Evolutionary conservation across 306 rosid species (phyloP).

Genomic region (Gastrolobium bilobum): DNA sequence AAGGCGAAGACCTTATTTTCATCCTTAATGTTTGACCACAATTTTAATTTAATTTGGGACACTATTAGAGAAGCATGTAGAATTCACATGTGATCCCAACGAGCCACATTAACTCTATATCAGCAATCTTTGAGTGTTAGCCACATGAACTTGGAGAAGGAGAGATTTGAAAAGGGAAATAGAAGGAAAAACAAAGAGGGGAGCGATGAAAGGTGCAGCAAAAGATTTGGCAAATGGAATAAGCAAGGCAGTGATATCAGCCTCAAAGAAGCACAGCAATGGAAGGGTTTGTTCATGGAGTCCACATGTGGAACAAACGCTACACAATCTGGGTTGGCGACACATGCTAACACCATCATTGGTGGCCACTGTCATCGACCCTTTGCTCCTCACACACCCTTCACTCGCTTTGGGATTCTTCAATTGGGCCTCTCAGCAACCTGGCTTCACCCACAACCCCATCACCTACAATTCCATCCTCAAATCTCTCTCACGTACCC

Average conservation of each 20-base stretch:
- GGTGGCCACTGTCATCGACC: conserved; percentile 84
- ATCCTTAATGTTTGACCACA: too few relatives aligned
- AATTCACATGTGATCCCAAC: too few relatives aligned
- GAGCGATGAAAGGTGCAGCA: conserved; percentile 54
- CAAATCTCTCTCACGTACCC: conserved; percentile 64
- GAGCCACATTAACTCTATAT: too few relatives aligned
- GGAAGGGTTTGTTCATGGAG: conserved; percentile 63
- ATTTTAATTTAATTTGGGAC: too few relatives aligned
- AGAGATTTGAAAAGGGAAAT: neutral
- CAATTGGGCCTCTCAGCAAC: conserved; percentile 95
- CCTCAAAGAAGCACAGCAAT: conserved; percentile 55
- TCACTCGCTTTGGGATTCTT: conserved; percentile 93
- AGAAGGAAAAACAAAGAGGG: neutral
- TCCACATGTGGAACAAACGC: conserved; percentile 69
- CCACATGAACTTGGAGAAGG: too few relatives aligned
- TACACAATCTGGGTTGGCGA: conserved; percentile 77
- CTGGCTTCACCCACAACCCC: conserved; percentile 72
- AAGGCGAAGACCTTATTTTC: too few relatives aligned
- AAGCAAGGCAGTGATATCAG: conserved; percentile 71
- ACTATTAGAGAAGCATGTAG: too few relatives aligned
- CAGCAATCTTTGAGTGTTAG: too few relatives aligned
- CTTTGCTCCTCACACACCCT: conserved; percentile 80
- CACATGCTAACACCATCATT: conserved; percentile 69
- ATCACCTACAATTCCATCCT: conserved; percentile 73
- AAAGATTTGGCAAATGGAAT: conserved; percentile 66